Percentiles rank a stretch among this genome's conserved stretches.
Evolutionary conservation across 805 yeast genomes (phyloP).

Genomic region (Cyberlindnera euphorbiiphila): DNA sequence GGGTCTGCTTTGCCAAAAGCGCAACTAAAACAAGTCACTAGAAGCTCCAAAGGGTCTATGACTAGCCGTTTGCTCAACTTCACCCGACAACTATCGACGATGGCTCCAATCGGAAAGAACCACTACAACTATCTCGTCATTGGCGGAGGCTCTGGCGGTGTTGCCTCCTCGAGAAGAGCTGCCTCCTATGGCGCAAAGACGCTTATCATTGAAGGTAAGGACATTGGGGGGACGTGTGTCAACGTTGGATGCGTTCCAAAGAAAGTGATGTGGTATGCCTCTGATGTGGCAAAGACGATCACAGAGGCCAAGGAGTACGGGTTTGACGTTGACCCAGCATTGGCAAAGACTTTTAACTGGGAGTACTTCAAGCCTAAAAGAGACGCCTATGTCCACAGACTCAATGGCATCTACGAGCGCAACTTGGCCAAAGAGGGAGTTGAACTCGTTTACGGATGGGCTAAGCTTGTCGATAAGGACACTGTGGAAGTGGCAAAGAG

Average conservation of each 20-base stretch:
- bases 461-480: slow-evolving; percentile 65
- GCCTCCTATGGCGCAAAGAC: slow-evolving; percentile 91
- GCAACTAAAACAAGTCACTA: background rate
- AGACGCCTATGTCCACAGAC: slow-evolving; percentile 83
- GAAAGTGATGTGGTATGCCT: slow-evolving; percentile 98
- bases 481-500: slow-evolving; percentile 72
- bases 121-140: slow-evolving; percentile 91
- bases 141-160: slow-evolving; percentile 99
- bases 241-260: slow-evolving; percentile 99
- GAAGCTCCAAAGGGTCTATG: slow-evolving; percentile 1
- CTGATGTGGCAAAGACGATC: slow-evolving; percentile 77
- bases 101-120: slow-evolving; percentile 50
- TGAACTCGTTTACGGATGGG: slow-evolving; percentile 82
- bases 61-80: slow-evolving; percentile 9
- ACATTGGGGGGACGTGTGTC: slow-evolving; percentile 97
- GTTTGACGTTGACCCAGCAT: slow-evolving; percentile 53
- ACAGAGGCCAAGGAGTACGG: slow-evolving; percentile 81
- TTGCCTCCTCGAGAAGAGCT: slow-evolving; percentile 96
- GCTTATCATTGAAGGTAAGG: slow-evolving; percentile 72
- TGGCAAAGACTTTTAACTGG: slow-evolving; percentile 76
- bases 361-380: slow-evolving; percentile 73
- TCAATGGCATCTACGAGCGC: slow-evolving; percentile 90
- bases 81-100: slow-evolving; percentile 27
- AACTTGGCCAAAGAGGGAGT: slow-evolving; percentile 88
- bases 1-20: background rate